Conservation (phyloP, 805 yeast genomes). For the Yamadazyma ubonensis region DNA sequence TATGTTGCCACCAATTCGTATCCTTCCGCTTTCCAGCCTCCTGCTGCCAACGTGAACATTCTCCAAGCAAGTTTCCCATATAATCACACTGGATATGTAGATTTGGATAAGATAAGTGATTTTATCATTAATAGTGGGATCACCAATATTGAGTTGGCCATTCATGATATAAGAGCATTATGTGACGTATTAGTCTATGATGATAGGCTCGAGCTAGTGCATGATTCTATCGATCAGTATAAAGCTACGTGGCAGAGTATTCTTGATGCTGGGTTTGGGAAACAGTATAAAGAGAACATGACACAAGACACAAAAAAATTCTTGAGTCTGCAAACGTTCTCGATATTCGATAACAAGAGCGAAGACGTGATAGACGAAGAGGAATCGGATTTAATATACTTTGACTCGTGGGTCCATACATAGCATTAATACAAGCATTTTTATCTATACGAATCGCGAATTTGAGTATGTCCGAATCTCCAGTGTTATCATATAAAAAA, state of each 20-base stretch:
- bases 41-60: slow-evolving; percentile 32
- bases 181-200: slow-evolving; percentile 89
- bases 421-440: slow-evolving; percentile 1
- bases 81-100: slow-evolving; percentile 61
- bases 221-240: slow-evolving; percentile 57
- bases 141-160: slow-evolving; percentile 75
- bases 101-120: slow-evolving; percentile 68
- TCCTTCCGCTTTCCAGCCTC: slow-evolving; percentile 65
- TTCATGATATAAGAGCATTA: slow-evolving; percentile 71
- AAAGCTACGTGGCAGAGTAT: slow-evolving; percentile 84
- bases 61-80: slow-evolving; percentile 55
- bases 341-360: slow-evolving; percentile 16
- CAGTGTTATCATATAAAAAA: slow-evolving; percentile 32
- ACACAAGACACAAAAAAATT: slow-evolving; percentile 2
- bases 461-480: slow-evolving; percentile 13
- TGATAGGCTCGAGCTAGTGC: slow-evolving; percentile 70
- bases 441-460: slow-evolving; percentile 5
- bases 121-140: slow-evolving; percentile 73
- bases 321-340: slow-evolving; percentile 11
- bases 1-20: slow-evolving; percentile 72
- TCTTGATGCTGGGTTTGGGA: slow-evolving; percentile 62
- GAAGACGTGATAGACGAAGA: slow-evolving; percentile 18
- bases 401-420: slow-evolving; percentile 17
- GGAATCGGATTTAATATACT: slow-evolving; percentile 17
- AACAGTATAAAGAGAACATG: slow-evolving; percentile 7